Conservation (phyloP, 2,329 filamentous ascomycete genomes). For the Xylariaceae sp. region DNA sequence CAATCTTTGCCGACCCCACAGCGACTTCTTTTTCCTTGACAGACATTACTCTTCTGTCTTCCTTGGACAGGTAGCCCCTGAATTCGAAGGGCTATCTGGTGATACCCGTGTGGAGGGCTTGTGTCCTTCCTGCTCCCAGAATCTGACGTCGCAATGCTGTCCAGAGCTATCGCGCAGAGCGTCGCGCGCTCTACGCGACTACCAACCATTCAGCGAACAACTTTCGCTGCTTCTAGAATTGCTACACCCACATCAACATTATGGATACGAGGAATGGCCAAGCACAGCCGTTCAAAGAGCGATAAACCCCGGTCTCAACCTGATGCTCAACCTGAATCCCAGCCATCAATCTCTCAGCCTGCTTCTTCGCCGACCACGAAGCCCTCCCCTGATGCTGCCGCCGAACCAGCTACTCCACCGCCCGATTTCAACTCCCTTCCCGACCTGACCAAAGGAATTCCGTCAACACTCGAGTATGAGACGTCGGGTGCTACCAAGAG, state of each 20-base stretch:
- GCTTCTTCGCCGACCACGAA: constrained; percentile 22
- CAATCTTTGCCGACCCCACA: not conserved
- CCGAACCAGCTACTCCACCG: constrained; percentile 45
- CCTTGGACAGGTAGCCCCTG: not conserved
- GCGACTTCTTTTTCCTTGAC: not conserved
- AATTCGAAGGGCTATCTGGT: not conserved
- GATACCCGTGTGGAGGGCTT: not conserved
- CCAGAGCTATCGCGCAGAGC: constrained; percentile 48
- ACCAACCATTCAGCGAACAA: constrained; percentile 40
- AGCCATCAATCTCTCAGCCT: constrained; percentile 6
- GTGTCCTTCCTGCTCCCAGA: not conserved
- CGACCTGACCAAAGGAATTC: constrained; percentile 92
- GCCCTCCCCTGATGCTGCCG: constrained; percentile 20
- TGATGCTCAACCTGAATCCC: not conserved
- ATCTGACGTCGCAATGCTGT: constrained; percentile 45
- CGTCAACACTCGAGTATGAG: constrained; percentile 86
- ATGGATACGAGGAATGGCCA: constrained; percentile 54
- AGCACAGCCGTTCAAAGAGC: constrained; percentile 43
- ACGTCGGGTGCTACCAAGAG: constrained; percentile 56
- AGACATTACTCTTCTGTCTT: not conserved
- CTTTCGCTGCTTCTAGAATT: constrained; percentile 41
- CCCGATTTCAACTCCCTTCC: constrained; percentile 71
- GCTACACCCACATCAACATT: constrained; percentile 42
- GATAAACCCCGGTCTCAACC: constrained; percentile 14
- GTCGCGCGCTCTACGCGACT: constrained; percentile 47